Percentiles rank a stretch among this genome's conserved stretches.
These are phyloP conservation scores for Lachnellula willkommii DNA, from an alignment of 2,329 filamentous ascomycete species.

Conservation along the genomic window DNA sequence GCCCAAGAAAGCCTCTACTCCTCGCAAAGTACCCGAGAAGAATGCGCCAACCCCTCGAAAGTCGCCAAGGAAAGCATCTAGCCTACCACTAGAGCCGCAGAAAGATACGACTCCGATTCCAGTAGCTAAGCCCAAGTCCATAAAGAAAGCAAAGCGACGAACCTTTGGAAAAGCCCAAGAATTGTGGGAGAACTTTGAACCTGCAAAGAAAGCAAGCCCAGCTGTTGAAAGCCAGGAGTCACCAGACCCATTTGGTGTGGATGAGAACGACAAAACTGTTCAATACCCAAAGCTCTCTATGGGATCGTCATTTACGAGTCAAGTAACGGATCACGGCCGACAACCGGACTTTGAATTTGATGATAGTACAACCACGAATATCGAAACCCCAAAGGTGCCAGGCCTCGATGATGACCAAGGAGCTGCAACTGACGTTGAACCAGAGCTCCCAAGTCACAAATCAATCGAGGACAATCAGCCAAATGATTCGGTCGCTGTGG, in stretches of 20 bases:
- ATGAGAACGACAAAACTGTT: slow-evolving; percentile 14
- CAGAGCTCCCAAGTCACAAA: neutral
- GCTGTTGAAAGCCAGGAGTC: neutral
- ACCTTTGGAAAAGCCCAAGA: slow-evolving; percentile 14
- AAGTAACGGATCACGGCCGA: slow-evolving; percentile 43
- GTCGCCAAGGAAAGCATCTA: neutral
- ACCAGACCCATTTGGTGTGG: slow-evolving; percentile 5
- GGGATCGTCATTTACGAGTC: slow-evolving; percentile 35
- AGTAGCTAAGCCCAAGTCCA: neutral
- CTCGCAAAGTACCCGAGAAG: neutral
- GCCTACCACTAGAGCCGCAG: neutral
- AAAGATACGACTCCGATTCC: neutral
- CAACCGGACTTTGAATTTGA: slow-evolving; percentile 43
- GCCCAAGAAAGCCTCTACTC: neutral
- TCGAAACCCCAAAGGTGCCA: slow-evolving; percentile 8
- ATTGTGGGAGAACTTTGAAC: slow-evolving; percentile 16
- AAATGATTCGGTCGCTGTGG: slow-evolving; percentile 3
- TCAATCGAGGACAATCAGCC: neutral
- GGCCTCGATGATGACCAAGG: slow-evolving; percentile 6
- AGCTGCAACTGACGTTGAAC: slow-evolving; percentile 1
- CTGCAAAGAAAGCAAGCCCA: slow-evolving; percentile 1
- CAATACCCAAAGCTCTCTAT: slow-evolving; percentile 31
- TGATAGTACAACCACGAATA: slow-evolving; percentile 20
- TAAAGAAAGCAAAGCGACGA: neutral
- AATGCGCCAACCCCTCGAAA: neutral